phyloP scores from a whole-genome alignment of 768 basidiomycete species.

The Lanmaoa rubissima region DNA sequence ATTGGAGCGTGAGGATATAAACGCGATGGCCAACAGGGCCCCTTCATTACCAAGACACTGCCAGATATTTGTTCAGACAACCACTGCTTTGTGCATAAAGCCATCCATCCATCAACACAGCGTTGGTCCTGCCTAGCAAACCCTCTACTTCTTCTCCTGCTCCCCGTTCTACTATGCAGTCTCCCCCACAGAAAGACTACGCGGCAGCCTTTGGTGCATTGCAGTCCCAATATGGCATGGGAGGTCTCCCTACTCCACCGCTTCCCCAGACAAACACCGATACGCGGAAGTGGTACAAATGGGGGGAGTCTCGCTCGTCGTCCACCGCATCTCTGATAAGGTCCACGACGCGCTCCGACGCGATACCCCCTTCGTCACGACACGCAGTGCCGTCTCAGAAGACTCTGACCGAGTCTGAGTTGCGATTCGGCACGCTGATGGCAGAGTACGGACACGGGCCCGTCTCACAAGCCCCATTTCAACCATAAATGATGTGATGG shows the following conservation, averaged over 20 bases:
- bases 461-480: neutral
- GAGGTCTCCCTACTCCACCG: neutral
- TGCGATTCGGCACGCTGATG: slow-evolving; percentile 1
- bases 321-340: slow-evolving; percentile 18
- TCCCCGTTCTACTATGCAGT: neutral
- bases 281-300: slow-evolving; percentile 21
- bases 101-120: neutral
- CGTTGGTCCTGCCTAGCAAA: neutral
- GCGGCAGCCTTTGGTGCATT: slow-evolving; percentile 22
- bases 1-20: slow-evolving; percentile 5
- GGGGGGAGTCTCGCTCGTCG: slow-evolving; percentile 10
- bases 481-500: neutral
- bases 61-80: neutral
- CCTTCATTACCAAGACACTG: neutral
- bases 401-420: neutral
- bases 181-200: slow-evolving; percentile 23
- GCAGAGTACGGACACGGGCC: neutral
- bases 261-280: neutral
- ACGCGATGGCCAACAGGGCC: neutral
- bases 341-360: neutral
- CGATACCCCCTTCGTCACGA: neutral
- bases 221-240: slow-evolving; percentile 22
- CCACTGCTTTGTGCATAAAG: neutral
- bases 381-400: neutral
- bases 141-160: neutral